Conservation (phyloP, 163 green algal genomes). For the Prototheca cutis region DNA sequence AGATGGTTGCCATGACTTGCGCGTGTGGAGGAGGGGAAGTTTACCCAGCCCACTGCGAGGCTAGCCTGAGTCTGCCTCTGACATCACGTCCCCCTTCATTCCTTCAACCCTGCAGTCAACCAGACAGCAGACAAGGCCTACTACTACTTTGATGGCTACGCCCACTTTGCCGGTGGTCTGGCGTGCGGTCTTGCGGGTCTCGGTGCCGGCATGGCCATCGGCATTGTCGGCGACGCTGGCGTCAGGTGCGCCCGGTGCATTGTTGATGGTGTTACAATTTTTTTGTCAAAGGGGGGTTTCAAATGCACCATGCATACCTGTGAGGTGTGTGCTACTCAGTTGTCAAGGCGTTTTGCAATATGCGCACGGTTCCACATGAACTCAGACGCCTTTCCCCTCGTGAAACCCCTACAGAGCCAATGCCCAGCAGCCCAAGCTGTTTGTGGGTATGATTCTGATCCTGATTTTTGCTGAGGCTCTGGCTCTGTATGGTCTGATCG, state of each 20-base stretch:
- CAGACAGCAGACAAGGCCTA: conserved; percentile 61
- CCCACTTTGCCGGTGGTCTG: conserved; percentile 87
- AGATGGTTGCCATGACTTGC: too few species aligned
- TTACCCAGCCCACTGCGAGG: too few species aligned
- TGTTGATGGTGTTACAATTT: neutral
- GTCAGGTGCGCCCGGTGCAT: conserved; percentile 52
- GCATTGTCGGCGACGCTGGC: conserved; percentile 95
- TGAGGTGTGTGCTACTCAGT: too few species aligned
- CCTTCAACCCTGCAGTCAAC: conserved; percentile 51
- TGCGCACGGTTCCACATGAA: too few species aligned
- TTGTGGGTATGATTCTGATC: conserved; percentile 99
- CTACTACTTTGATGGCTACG: conserved; percentile 98
- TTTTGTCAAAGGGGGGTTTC: too few species aligned
- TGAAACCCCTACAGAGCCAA: conserved; percentile 87
- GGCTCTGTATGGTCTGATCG: conserved; percentile 95
- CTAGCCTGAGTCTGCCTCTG: too few species aligned
- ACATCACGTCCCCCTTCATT: too few species aligned
- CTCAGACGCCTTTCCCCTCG: too few species aligned
- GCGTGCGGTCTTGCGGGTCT: conserved; percentile 89
- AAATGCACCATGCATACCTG: too few species aligned
- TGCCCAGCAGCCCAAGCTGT: conserved; percentile 98
- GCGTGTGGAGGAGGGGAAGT: too few species aligned
- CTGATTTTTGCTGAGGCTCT: conserved; percentile 99
- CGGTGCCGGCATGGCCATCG: conserved; percentile 96
- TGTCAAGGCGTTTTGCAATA: too few species aligned